Evolutionary conservation across 768 basidiomycete genomes (phyloP).

Genomic region (Tulasnella calospora): DNA sequence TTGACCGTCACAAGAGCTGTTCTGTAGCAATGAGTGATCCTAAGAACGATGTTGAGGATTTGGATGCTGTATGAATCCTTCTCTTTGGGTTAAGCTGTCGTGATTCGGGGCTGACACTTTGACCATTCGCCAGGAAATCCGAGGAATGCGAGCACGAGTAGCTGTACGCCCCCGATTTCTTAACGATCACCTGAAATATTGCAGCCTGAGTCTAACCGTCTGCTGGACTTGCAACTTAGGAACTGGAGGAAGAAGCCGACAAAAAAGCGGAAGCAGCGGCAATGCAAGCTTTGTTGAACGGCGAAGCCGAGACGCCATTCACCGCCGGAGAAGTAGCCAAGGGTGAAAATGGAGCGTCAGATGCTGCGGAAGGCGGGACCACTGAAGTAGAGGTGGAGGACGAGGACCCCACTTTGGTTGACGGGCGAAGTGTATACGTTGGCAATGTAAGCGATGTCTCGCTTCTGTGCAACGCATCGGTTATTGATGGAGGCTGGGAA

Average conservation of each 20-base stretch:
- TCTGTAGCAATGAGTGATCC: background rate
- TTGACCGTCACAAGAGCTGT: background rate
- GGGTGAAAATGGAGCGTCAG: background rate
- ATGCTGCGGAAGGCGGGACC: background rate
- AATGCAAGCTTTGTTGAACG: constrained; percentile 20
- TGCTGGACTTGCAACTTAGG: background rate
- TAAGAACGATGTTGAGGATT: background rate
- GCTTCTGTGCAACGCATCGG: background rate
- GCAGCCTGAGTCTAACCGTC: background rate
- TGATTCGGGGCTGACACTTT: background rate
- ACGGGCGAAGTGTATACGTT: constrained; percentile 85
- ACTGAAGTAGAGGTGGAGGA: constrained; percentile 54
- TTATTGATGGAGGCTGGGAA: background rate
- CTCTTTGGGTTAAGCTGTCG: background rate
- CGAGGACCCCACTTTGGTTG: constrained; percentile 77
- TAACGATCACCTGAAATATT: background rate
- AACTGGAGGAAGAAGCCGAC: constrained; percentile 10
- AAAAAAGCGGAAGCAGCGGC: constrained; percentile 22
- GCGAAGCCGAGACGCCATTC: constrained; percentile 8
- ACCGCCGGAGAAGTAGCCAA: background rate
- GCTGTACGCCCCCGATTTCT: background rate
- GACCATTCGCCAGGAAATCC: constrained; percentile 6
- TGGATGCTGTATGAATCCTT: background rate
- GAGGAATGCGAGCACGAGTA: constrained; percentile 24
- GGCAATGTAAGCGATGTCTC: constrained; percentile 69